phyloP scores from a whole-genome alignment of 1,284 basidiomycete genomes.

The Hemileia vastatrix region DNA sequence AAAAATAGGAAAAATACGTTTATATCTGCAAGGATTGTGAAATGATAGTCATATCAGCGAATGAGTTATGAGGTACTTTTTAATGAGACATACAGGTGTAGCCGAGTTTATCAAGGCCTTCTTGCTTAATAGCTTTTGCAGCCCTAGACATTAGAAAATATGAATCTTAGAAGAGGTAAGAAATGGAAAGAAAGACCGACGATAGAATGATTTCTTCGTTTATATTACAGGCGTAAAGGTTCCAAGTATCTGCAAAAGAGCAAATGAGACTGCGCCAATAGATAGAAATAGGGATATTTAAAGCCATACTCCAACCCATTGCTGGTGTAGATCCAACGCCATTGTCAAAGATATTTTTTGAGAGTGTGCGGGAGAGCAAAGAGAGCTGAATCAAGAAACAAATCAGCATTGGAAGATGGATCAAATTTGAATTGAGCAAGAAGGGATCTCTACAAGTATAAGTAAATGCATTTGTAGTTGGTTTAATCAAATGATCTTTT shows the following conservation, averaged over 20 bases:
- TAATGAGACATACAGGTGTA: slow-evolving; percentile 4
- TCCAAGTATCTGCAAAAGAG: slow-evolving; percentile 31
- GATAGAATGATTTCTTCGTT: slow-evolving; percentile 34
- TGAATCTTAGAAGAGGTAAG: not conserved
- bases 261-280: too few species aligned
- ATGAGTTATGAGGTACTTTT: not conserved
- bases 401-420: too few species aligned
- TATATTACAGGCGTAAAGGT: slow-evolving; percentile 41
- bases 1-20: not conserved
- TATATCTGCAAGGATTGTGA: not conserved
- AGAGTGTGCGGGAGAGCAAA: too few species aligned
- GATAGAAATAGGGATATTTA: not conserved
- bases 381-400: too few species aligned
- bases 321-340: slow-evolving; percentile 8
- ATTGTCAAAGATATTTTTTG: too few species aligned
- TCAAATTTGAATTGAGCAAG: too few species aligned
- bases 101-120: slow-evolving; percentile 16
- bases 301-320: slow-evolving; percentile 19
- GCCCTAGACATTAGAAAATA: not conserved
- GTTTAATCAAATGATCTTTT: too few species aligned
- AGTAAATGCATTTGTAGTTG: too few species aligned
- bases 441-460: too few species aligned
- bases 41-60: slow-evolving; percentile 25
- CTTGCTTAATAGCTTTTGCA: slow-evolving; percentile 10
- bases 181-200: not conserved